Evolutionary conservation across 352 stramenopile genomes (phyloP).

Genomic region (Globisporangium cederbergense): DNA sequence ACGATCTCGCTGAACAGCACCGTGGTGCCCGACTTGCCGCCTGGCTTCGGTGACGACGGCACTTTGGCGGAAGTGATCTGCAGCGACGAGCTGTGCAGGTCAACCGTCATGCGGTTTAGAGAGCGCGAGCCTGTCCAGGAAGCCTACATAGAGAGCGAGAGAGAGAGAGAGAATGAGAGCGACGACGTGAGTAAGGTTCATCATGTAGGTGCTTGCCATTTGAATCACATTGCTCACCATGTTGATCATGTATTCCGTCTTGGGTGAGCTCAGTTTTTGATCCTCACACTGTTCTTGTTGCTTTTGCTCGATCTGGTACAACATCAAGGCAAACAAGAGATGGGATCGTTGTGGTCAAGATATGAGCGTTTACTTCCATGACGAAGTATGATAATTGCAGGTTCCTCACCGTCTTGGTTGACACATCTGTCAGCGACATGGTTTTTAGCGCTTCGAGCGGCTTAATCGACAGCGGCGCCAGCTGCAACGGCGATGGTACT

Average conservation of each 20-base stretch:
- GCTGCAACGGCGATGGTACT: constrained; percentile 13
- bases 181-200: background rate
- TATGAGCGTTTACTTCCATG: background rate
- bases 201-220: background rate
- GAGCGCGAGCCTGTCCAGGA: constrained; percentile 45
- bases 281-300: background rate
- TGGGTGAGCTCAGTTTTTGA: constrained; percentile 6
- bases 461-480: constrained; percentile 23
- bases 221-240: constrained; percentile 26
- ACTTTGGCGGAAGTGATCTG: constrained; percentile 26
- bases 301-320: constrained; percentile 1
- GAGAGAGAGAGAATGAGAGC: background rate
- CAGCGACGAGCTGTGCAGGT: constrained; percentile 21
- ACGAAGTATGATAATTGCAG: background rate
- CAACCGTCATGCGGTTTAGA: constrained; percentile 33
- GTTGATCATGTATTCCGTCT: constrained; percentile 42
- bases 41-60: constrained; percentile 24
- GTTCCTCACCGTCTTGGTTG: constrained; percentile 12
- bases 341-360: background rate
- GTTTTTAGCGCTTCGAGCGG: constrained; percentile 22
- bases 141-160: constrained; percentile 15
- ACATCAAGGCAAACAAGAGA: background rate
- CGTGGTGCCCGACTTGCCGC: constrained; percentile 24
- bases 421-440: constrained; percentile 3
- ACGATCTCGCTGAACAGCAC: constrained; percentile 35